Base-by-base conservation (phyloP, 495 filamentous ascomycete species). In the Talaromyces ruber region DNA sequence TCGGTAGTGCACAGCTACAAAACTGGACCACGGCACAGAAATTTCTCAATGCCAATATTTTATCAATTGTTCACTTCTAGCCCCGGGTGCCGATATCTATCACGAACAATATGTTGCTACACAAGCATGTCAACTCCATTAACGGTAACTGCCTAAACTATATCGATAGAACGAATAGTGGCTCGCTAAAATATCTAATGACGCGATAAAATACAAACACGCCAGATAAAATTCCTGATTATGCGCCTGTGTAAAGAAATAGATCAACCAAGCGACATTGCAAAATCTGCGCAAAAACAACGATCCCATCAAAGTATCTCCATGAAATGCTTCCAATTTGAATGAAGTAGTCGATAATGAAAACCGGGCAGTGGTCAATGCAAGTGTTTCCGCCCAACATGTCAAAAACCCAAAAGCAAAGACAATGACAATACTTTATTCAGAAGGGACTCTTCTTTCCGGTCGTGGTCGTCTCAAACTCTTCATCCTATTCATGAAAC, bases 401-500 rank as follows among this genome's bases (percentile, higher is more conserved):
- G 47, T 25, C 18, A 30, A 57, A 34, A 34, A 45, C 7, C 37
- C 18, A 12, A 59, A 21, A 24, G 37, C 5, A 58, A 11, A 58
- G 2, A 45, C 22, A 30, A 60, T 22, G 16, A 51, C 11, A 9
- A 12, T n/a, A 21, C 59, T 30, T 30, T 60, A 60, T 32, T 59
- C 37, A 37, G 57, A 59, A 25, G 59, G 45, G n/a, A 52, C 70
- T 4, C 75, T 73, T 61, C 80, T 68, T 65, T 78, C 79, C 0
- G 79, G 78, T 54, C 75, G 74, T 3, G 77, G 72, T 65, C 79
- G 81, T 77, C 92, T 90, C 73, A 96, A 76, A 74, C 88, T 92
- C 84, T 90, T 94, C 73, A 97, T 92, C 43, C 93, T 83, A 64
- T 84, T 92, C 62, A 97, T 72, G 64, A 97, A 89, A 3, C 92